Conservation (phyloP, 495 filamentous ascomycete species). For the Xylaria cubensis region DNA sequence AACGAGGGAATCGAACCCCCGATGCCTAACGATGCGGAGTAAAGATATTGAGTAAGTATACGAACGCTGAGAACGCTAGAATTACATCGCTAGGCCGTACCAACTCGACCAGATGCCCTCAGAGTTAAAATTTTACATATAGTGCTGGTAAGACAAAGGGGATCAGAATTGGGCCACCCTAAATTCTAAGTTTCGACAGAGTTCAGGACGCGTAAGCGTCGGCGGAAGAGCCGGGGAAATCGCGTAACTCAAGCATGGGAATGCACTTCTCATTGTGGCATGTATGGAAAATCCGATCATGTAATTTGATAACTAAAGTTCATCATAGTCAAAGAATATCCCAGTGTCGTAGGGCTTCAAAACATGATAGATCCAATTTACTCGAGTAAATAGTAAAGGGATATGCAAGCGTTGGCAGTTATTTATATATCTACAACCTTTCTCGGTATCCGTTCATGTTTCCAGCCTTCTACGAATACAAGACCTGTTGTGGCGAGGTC, state of each 20-base stretch:
- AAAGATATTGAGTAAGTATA: not conserved
- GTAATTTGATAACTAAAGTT: not conserved
- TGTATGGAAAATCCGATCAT: not conserved
- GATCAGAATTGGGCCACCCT: not conserved
- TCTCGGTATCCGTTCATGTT: not conserved
- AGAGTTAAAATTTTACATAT: not conserved
- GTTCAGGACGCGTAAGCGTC: not conserved
- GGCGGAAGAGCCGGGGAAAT: not conserved
- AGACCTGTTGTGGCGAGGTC: not conserved
- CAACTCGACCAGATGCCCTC: not conserved
- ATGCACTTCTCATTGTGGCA: not conserved
- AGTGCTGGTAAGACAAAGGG: not conserved
- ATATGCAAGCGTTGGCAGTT: not conserved
- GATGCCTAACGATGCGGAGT: not conserved
- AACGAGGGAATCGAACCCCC: not conserved
- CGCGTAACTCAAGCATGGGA: not conserved
- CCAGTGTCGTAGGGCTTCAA: not conserved
- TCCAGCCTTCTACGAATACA: not conserved
- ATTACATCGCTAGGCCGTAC: not conserved
- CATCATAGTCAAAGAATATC: not conserved
- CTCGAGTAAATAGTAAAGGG: no score
- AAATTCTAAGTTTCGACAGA: not conserved
- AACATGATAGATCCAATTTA: not conserved
- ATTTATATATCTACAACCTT: not conserved
- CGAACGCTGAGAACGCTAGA: not conserved